Percentiles rank a stretch among this genome's conserved stretches.
These are phyloP conservation scores for Ceriops zippeliana DNA, from an alignment of 345 rosid species.

Conservation along the genomic window DNA sequence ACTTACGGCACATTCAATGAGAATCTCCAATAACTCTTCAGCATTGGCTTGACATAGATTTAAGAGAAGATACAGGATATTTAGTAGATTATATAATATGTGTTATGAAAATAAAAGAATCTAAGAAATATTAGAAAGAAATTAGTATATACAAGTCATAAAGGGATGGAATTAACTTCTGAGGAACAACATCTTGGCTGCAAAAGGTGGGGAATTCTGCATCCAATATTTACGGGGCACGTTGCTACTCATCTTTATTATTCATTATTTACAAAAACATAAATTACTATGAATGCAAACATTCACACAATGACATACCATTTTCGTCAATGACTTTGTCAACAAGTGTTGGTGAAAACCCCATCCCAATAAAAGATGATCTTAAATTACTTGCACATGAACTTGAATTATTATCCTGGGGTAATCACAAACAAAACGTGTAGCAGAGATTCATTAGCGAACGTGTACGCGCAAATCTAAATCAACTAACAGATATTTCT, in stretches of 20 bases:
- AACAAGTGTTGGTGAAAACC: slow-evolving; percentile 62
- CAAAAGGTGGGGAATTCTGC: too few species aligned
- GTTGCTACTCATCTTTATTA: background rate
- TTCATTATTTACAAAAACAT: too few species aligned
- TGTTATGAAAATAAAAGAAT: background rate
- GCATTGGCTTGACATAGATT: slow-evolving; percentile 60
- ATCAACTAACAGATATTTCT: too few species aligned
- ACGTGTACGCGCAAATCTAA: too few species aligned
- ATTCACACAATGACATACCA: slow-evolving; percentile 39
- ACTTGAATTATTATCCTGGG: slow-evolving; percentile 69
- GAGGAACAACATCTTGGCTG: too few species aligned
- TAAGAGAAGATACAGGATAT: slow-evolving; percentile 19
- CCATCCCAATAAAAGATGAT: slow-evolving; percentile 73
- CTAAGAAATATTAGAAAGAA: background rate
- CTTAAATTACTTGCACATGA: slow-evolving; percentile 67
- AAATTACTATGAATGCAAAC: too few species aligned
- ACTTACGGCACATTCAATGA: slow-evolving; percentile 52
- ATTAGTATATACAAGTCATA: too few species aligned
- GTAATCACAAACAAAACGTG: background rate
- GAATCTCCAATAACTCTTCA: slow-evolving; percentile 70
- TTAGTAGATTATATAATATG: slow-evolving; percentile 6
- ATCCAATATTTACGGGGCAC: background rate
- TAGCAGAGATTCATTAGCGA: slow-evolving; percentile 1
- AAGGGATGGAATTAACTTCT: too few species aligned
- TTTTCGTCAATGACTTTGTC: slow-evolving; percentile 69